Conservation (phyloP, 257 asterid species). For the Solanum piurae region DNA sequence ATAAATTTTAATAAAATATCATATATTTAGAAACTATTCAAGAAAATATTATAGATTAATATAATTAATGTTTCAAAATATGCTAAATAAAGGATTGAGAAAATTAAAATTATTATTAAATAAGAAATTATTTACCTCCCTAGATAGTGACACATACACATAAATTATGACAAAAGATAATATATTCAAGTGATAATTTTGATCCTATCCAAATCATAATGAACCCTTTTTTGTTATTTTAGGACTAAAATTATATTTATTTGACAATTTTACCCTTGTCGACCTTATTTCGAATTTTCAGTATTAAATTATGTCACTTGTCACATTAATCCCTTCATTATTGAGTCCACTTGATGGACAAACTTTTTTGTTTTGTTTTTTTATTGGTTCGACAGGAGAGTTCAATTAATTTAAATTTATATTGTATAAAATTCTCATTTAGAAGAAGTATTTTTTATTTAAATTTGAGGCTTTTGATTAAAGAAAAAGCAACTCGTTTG, state of each 20-base stretch:
- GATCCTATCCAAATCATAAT: background rate
- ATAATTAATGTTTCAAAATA: too few relatives aligned
- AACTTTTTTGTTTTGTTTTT: background rate
- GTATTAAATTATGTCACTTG: background rate
- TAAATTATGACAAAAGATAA: too few relatives aligned
- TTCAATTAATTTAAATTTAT: too few relatives aligned
- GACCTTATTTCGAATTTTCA: background rate
- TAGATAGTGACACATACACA: background rate
- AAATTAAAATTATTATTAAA: too few relatives aligned
- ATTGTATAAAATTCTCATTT: accelerated
- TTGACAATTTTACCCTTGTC: background rate
- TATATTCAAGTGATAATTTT: background rate
- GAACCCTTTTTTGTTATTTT: background rate
- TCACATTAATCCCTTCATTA: background rate
- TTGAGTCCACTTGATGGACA: background rate
- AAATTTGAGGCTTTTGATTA: accelerated
- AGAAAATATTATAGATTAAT: too few relatives aligned
- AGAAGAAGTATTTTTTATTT: too few relatives aligned
- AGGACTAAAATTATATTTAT: background rate
- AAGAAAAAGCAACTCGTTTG: too few relatives aligned
- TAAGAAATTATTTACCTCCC: background rate
- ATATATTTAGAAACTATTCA: too few relatives aligned
- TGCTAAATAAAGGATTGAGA: too few relatives aligned
- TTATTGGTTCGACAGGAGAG: too few relatives aligned
- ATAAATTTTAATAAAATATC: too few relatives aligned